Evolutionary conservation across 495 filamentous ascomycete genomes (phyloP), one percentile per base, ranked within the genome.

Genomic region (Tetracladium marchalianum): DNA sequence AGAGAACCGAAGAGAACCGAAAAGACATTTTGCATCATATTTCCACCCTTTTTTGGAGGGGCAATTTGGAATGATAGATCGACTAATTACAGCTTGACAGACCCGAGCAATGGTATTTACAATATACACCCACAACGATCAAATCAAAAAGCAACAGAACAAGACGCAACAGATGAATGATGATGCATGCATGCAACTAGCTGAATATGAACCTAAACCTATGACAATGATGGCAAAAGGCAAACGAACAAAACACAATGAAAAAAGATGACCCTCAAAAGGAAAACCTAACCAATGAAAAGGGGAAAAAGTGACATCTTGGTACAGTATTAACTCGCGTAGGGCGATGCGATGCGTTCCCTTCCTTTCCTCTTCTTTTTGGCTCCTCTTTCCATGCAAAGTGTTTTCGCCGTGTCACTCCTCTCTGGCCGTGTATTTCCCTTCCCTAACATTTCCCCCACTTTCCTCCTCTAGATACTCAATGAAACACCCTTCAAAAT

Each of bases 241-340:
- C 32, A 38, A 27, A 27, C 22, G 7, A 27, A 27, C 3, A 27
- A 3, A 27, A 27, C 3, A 27, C 7, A 27, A 27, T 27, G 22
- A 7, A 27, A 27, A 7, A 27, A 7, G 22, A 27, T 27, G 22
- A 27, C 22, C 22, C 22, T 7, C 7, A 3, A 52, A 19, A 38
- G 35, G 33, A 37, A 54, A 45, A n/a, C 27, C 41, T 44, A 13
- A 24, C n/a, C 19, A 32, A 45, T 33, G 31, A 39, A 44, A 35
- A 43, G 41, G 41, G 31, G 17, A 56, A 51, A 50, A 41, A n/a
- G 33, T 43, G 54, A 50, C 43, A 48, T 50, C 50, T 46, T 58
- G 55, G 52, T 38, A 40, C 48, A 40, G 39, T 35, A 47, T 47
- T 47, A 47, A 35, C 31, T 22, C 35, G 13, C 13, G 31, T 35